A percentile compares a stretch with the other conserved stretches of the same genome.
These are phyloP conservation scores for Ulmus americana DNA, from an alignment of 331 rosid genomes.

Conservation along the genomic window DNA sequence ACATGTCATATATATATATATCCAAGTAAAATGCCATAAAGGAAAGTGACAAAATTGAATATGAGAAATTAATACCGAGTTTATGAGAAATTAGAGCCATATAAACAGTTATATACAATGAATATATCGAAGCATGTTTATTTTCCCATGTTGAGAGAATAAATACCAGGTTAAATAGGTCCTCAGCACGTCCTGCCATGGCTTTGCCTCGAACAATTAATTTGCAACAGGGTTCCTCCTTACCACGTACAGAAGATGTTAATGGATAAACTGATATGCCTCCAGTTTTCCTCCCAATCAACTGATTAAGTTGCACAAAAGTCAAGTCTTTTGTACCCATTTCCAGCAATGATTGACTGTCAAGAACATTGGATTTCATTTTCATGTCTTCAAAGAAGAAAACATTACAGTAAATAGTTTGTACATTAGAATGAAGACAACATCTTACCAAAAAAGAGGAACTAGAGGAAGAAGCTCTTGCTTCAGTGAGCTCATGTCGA, in stretches of 20 bases:
- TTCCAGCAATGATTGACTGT: conserved; percentile 93
- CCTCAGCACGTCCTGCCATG: conserved; percentile 82
- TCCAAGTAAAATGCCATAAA: too few relatives aligned
- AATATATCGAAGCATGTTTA: too few relatives aligned
- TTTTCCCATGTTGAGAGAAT: conserved; percentile 2
- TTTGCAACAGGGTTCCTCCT: conserved; percentile 73
- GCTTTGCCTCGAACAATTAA: conserved; percentile 92
- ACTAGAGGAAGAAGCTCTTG: conserved; percentile 87
- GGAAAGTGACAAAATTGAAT: too few relatives aligned
- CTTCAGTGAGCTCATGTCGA: conserved; percentile 74
- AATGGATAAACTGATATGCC: conserved; percentile 95
- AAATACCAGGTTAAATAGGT: conserved; percentile 76
- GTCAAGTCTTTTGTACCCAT: conserved; percentile 94
- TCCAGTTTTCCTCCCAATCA: conserved; percentile 95
- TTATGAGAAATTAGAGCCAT: not conserved
- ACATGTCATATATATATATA: too few relatives aligned
- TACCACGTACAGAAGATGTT: conserved; percentile 77
- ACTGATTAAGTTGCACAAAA: conserved; percentile 91
- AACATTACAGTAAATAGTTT: not conserved
- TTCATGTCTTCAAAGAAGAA: conserved; percentile 13
- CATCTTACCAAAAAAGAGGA: conserved; percentile 81
- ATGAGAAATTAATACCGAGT: too few relatives aligned
- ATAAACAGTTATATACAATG: too few relatives aligned
- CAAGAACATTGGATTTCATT: conserved; percentile 22
- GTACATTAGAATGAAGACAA: conserved; percentile 4